Percentiles rank a stretch among this genome's conserved stretches.
Conservation (phyloP, 1,284 basidiomycete species). For the Tilletiaria anomala region DNA sequence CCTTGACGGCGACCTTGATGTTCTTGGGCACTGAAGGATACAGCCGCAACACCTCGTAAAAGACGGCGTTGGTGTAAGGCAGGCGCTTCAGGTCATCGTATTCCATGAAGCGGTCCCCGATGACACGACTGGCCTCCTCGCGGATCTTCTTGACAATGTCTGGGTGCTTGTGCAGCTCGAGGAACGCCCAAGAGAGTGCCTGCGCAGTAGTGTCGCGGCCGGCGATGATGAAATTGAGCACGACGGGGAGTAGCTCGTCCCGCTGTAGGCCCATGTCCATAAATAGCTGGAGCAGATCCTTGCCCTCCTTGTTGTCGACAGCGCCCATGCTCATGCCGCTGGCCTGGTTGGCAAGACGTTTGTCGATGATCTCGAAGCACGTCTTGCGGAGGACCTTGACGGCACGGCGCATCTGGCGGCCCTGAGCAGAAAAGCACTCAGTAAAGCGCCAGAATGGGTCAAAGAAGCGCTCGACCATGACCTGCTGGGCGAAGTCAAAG, state of each 20-base stretch:
- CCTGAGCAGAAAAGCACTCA: slow-evolving; percentile 13
- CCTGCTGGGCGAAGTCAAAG: slow-evolving; percentile 23
- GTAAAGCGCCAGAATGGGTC: slow-evolving; percentile 8
- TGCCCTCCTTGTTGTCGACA: slow-evolving; percentile 24
- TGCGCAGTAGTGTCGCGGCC: slow-evolving; percentile 28
- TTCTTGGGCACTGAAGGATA: slow-evolving; percentile 19
- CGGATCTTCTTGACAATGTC: slow-evolving; percentile 17
- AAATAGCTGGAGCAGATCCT: slow-evolving; percentile 27
- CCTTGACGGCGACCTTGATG: slow-evolving; percentile 7
- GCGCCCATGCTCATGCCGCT: too few relatives aligned
- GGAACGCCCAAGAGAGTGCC: slow-evolving; percentile 22
- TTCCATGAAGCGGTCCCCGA: slow-evolving; percentile 11
- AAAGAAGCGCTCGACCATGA: slow-evolving; percentile 17
- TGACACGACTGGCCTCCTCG: slow-evolving; percentile 11
- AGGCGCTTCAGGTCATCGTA: slow-evolving; percentile 20
- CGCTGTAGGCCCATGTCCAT: slow-evolving; percentile 19
- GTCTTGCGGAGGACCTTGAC: slow-evolving; percentile 25
- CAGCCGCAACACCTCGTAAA: slow-evolving; percentile 22
- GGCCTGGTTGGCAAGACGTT: slow-evolving; percentile 15
- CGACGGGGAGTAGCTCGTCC: slow-evolving; percentile 21
- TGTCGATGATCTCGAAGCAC: slow-evolving; percentile 22
- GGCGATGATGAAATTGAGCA: slow-evolving; percentile 31
- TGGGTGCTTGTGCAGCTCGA: slow-evolving; percentile 16
- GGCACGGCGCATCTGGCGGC: slow-evolving; percentile 11
- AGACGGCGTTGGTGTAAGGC: slow-evolving; percentile 21